Evolutionary conservation across 495 filamentous ascomycete species (phyloP), one percentile per base, ranked within the genome.

Genomic region (Sporormia fimetaria): DNA sequence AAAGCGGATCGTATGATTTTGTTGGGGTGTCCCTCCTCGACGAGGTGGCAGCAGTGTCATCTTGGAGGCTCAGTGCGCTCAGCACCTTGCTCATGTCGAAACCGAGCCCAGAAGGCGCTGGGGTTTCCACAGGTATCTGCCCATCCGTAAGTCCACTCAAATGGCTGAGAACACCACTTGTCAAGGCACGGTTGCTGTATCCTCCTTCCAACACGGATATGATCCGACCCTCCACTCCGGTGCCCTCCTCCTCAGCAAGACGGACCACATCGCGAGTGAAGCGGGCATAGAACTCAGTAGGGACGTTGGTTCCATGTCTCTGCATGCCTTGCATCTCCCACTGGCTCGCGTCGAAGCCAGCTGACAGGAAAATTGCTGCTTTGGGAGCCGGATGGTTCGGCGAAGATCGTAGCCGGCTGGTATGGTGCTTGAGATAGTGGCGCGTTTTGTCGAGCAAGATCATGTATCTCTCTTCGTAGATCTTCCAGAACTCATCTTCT

Each of bases 261-360:
- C 67, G 69, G 10, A 88, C 79, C 3, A 94, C 71, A 52, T 98
- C 90, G 3, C 73, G 71, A 0, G 90, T 88, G 44, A 98, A 79
- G 2, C 78, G 72, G 33, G 92, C 88, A 59, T 95, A 98, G 57
- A 98, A 98, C 21, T 86, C 86, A 5, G 88, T 96, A 0, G 92
- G 90, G 6, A 98, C 87, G 60, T 94, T 90, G 42, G 92, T 84
- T 36, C 78, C 76, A 61, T 98, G 90, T 34, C 90, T 68, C 56
- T 96, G 90, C 92, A 98, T 96, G 1, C 80, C 83, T 3, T 67
- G 57, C n/a, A 76, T 72, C 59, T 98, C 90, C 75, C 82, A 87
- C 56, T 96, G 83, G 53, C 86, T 94, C 3, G 90, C 92, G 64
- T 98, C 90, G 51, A 98, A 98, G 0, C 90, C 90, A 0, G 90